A percentile compares a stretch with the other conserved stretches of the same genome.
phyloP scores from a whole-genome alignment of 2,329 filamentous ascomycete genomes.

The Alternaria arborescens region DNA sequence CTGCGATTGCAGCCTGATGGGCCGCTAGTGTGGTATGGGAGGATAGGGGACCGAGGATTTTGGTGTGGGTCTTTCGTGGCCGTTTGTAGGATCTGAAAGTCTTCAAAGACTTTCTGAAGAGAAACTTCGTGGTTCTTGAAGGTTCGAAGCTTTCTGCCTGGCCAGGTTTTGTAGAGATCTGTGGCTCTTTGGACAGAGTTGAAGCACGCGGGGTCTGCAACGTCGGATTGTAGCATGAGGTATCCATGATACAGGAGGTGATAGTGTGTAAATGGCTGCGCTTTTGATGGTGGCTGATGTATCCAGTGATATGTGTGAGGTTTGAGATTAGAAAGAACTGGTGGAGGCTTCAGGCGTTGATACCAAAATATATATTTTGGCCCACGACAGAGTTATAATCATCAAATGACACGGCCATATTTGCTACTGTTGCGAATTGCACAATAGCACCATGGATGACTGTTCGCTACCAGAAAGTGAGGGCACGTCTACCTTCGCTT shows the following conservation, averaged over 20 bases:
- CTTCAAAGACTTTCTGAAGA: not conserved
- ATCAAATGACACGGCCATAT: not conserved
- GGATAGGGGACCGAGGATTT: not conserved
- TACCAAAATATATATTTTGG: not conserved
- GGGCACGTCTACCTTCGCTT: not conserved
- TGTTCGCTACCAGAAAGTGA: conserved; percentile 5
- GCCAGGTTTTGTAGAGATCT: not conserved
- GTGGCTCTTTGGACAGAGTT: not conserved
- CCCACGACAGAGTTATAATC: not conserved
- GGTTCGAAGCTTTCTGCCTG: not conserved
- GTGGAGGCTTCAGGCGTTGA: not conserved
- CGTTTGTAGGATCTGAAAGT: not conserved
- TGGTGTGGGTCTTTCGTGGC: conserved; percentile 9
- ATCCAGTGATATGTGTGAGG: not conserved
- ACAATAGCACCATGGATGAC: not conserved
- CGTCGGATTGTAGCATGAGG: not conserved
- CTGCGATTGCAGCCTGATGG: not conserved
- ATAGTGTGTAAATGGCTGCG: not conserved
- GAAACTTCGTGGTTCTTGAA: not conserved
- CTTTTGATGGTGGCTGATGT: not conserved
- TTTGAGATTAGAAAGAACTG: not conserved
- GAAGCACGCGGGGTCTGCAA: not conserved
- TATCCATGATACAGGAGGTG: not conserved
- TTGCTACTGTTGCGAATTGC: not conserved
- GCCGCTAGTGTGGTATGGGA: not conserved